Percentiles rank a stretch among this genome's conserved stretches.
These are phyloP conservation scores for Quillaja saponaria DNA, from an alignment of 306 rosid genomes.

Conservation along the genomic window DNA sequence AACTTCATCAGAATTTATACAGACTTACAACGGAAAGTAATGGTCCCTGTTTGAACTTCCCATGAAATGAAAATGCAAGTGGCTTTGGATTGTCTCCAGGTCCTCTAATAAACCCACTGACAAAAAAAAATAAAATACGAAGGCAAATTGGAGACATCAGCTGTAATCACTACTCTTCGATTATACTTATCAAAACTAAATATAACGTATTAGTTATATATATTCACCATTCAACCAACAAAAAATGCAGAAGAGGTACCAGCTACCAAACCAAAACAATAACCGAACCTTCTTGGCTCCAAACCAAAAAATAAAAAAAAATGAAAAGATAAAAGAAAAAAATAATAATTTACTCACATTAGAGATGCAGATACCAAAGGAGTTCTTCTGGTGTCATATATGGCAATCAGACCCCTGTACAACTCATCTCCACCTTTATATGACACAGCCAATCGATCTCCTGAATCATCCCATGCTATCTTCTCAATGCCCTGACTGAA, in stretches of 20 bases:
- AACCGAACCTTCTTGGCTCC: no score
- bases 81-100: constrained; percentile 91
- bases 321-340: neutral
- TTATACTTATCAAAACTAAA: neutral
- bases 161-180: neutral
- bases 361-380: constrained; percentile 77
- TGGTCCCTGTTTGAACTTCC: constrained; percentile 89
- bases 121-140: constrained; percentile 14
- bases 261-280: neutral
- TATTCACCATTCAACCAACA: constrained; percentile 19
- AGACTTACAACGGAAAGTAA: constrained; percentile 83
- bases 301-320: no score
- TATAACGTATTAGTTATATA: neutral
- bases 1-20: neutral
- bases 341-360: constrained; percentile 59
- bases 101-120: constrained; percentile 94
- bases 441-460: constrained; percentile 91
- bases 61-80: constrained; percentile 70
- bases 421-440: constrained; percentile 73
- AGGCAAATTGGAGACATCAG: constrained; percentile 13
- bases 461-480: constrained; percentile 96
- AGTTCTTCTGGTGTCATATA: constrained; percentile 78
- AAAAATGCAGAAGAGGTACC: neutral
- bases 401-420: constrained; percentile 77
- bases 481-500: constrained; percentile 83